Base-by-base conservation (phyloP, 2,329 filamentous ascomycete species). In the Madurella mycetomatis region DNA sequence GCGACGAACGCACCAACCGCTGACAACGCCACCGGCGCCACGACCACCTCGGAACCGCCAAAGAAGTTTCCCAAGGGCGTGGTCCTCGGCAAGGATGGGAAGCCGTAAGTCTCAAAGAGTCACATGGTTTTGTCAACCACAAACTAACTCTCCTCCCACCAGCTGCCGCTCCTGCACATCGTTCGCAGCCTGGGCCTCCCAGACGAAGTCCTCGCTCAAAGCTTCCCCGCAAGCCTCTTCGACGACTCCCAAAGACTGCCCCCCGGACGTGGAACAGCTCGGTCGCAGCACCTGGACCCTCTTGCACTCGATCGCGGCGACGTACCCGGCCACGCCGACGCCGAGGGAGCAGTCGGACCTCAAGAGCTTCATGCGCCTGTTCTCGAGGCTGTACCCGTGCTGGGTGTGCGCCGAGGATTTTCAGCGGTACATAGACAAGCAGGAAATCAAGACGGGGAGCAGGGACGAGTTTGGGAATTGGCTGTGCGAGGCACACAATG, bases 381-480 rank as follows among this genome's bases (percentile, higher is more conserved):
- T 99, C 69, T 85, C 88, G 25, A 87, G 87, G 62, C 73, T 97
- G 17, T 99, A 99, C 67, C 94, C 94, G 4, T 99, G 94, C 76
- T 96, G 92, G 90, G 82, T 88, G 2, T 99, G 94, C 71, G 94
- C 92, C 34, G 87, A 92, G 57, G 92, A 97, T 68, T 96, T 99
- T 70, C 87, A 87, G 69, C 70, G 69, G 0, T 97, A 92, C 80
- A 86, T 97, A 76, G 78, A 76, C 58, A 79, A 80, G 59, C 87
- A 92, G 61, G 81, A 82, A 66, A 85, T 92, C 40, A 70, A 70
- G 57, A 74, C 81, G 9, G 75, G 72, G 40, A 81, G 78, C 60
- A 73, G 83, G 39, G 81, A 84, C 54, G 87, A 90, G 63, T 90
- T 94, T 70, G 89, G 88, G 19, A 76, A 76, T 56, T 95, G 90